Conservation (phyloP, 495 filamentous ascomycete species). For the Trichoderma virens region DNA sequence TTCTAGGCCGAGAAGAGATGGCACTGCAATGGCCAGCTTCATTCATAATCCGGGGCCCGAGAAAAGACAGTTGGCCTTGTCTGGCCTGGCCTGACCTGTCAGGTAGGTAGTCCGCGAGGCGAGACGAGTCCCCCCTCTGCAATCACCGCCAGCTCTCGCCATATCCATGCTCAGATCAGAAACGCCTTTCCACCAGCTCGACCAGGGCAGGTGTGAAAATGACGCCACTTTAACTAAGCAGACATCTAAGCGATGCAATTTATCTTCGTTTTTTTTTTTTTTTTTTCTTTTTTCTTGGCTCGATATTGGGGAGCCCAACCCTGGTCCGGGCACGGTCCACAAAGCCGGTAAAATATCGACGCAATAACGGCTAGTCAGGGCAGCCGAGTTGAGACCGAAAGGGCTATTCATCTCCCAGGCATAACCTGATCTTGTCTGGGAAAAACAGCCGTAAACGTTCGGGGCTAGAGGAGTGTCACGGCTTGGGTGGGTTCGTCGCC, state of each 20-base stretch:
- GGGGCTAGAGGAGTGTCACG: background rate
- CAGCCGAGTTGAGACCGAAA: conserved; percentile 8
- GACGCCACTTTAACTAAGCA: conserved; percentile 5
- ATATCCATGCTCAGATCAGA: conserved; percentile 9
- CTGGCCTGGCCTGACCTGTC: too few species aligned
- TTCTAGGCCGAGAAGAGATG: background rate
- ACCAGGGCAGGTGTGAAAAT: background rate
- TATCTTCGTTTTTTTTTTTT: background rate
- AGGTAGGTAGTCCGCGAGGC: background rate
- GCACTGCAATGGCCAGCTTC: background rate
- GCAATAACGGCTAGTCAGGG: conserved; percentile 6
- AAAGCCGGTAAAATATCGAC: background rate
- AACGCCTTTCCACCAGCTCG: background rate
- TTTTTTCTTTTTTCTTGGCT: background rate
- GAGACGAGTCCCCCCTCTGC: background rate
- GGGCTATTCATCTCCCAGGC: background rate
- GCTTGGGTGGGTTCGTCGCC: background rate
- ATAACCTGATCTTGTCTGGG: background rate
- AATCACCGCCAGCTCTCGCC: background rate
- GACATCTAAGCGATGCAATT: conserved; percentile 7
- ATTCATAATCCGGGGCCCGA: too few species aligned
- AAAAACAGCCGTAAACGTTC: background rate
- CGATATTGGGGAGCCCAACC: background rate
- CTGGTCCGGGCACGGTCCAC: background rate
- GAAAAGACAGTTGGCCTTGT: too few species aligned